Conservation (phyloP, 768 basidiomycete species). For the Rhodocollybia butyracea region DNA sequence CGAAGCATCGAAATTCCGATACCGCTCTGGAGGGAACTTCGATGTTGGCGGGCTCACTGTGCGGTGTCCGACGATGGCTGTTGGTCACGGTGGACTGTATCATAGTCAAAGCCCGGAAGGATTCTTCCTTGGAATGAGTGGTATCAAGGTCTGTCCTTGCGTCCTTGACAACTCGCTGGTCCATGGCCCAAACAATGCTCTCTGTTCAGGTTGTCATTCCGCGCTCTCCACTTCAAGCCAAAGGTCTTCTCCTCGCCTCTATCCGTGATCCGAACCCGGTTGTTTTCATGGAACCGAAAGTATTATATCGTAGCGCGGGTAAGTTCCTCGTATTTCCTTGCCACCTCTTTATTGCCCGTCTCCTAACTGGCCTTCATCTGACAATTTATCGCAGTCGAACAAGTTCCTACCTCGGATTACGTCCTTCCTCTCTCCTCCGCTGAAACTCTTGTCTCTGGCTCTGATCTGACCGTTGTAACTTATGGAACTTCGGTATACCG, state of each 20-base stretch:
- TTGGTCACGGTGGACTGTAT: conserved; percentile 90
- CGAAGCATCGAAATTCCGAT: conserved; percentile 91
- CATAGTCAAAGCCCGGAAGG: conserved; percentile 96
- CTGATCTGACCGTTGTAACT: conserved; percentile 84
- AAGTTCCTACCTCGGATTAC: conserved; percentile 88
- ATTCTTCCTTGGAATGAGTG: conserved; percentile 88
- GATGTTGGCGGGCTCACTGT: conserved; percentile 82
- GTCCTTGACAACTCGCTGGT: too few relatives aligned
- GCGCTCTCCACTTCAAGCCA: conserved; percentile 93
- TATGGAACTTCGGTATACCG: conserved; percentile 95
- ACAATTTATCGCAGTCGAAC: conserved; percentile 59
- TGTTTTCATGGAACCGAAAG: conserved; percentile 93
- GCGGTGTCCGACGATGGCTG: conserved; percentile 86
- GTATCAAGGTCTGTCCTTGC: conserved; percentile 81
- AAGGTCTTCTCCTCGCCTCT: conserved; percentile 80
- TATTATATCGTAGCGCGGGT: conserved; percentile 89
- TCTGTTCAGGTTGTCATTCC: conserved; percentile 84
- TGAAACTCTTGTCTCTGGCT: conserved; percentile 69
- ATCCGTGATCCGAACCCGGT: conserved; percentile 94
- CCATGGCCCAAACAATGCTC: too few relatives aligned
- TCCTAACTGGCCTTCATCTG: background rate
- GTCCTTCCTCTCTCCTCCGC: conserved; percentile 80
- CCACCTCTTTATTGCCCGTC: background rate
- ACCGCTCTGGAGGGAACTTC: conserved; percentile 82
- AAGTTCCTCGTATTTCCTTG: background rate